Conservation (phyloP, 208 protist genomes). For the Trypanosoma rangeli region DNA sequence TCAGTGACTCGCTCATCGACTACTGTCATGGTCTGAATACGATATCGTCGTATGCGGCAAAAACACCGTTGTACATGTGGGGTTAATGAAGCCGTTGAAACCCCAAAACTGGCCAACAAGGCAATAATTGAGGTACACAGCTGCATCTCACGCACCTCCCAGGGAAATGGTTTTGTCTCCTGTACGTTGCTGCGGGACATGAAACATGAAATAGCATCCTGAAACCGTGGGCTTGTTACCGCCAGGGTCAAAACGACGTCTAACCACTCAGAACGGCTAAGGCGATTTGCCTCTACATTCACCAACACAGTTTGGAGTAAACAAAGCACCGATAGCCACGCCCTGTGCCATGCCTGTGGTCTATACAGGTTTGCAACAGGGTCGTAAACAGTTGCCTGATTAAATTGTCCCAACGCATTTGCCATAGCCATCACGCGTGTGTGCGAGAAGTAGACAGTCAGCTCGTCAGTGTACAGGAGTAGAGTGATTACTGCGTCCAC, state of each 20-base stretch:
- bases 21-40: slow-evolving; percentile 3
- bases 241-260: slow-evolving; percentile 27
- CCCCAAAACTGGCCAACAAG: slow-evolving; percentile 37
- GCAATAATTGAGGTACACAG: slow-evolving; percentile 43
- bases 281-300: slow-evolving; percentile 9
- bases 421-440: slow-evolving; percentile 38
- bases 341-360: slow-evolving; percentile 51
- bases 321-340: slow-evolving; percentile 59
- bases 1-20: slow-evolving; percentile 26
- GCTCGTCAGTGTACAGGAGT: slow-evolving; percentile 22
- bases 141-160: slow-evolving; percentile 65
- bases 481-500: slow-evolving; percentile 36
- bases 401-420: slow-evolving; percentile 56
- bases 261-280: slow-evolving; percentile 32
- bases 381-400: slow-evolving; percentile 36
- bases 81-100: slow-evolving; percentile 30
- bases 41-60: slow-evolving; percentile 33
- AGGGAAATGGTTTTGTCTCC: slow-evolving; percentile 36
- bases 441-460: slow-evolving; percentile 29
- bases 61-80: slow-evolving; percentile 55
- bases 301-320: slow-evolving; percentile 31
- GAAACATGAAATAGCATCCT: slow-evolving; percentile 52
- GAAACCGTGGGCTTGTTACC: slow-evolving; percentile 48
- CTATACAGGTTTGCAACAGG: slow-evolving; percentile 26
- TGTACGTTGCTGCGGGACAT: slow-evolving; percentile 8